A percentile compares a stretch with the other conserved stretches of the same genome.
phyloP scores from a whole-genome alignment of 2,329 filamentous ascomycete species.

The Diaporthe ilicicola region DNA sequence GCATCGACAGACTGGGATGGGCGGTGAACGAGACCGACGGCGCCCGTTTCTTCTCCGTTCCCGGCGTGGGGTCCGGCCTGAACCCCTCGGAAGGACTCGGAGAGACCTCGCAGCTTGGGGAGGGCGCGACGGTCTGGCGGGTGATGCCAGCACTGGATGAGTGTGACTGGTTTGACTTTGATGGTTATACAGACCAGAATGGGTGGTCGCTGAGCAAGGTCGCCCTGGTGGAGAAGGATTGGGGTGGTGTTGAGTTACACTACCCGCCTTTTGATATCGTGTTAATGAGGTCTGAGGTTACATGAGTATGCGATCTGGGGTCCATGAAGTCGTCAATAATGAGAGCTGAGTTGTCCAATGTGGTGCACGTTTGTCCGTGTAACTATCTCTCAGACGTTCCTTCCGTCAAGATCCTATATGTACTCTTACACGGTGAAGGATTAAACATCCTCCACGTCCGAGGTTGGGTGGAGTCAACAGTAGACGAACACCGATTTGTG shows the following conservation, averaged over 20 bases:
- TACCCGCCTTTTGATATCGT: constrained; percentile 16
- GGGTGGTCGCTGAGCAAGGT: constrained; percentile 1
- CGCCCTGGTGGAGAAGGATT: constrained; percentile 10
- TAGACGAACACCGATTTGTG: background rate
- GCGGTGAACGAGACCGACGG: background rate
- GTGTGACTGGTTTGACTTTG: constrained; percentile 15
- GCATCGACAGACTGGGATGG: background rate
- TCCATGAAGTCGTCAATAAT: background rate
- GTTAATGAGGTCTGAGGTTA: background rate
- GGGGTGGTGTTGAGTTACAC: constrained; percentile 5
- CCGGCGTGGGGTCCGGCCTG: background rate
- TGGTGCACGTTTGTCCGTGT: background rate
- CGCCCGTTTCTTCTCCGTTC: background rate
- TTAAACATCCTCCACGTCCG: background rate
- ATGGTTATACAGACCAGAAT: background rate
- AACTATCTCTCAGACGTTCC: no score
- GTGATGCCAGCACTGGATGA: background rate
- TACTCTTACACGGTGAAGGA: background rate
- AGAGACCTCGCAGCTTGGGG: background rate
- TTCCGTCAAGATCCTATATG: background rate
- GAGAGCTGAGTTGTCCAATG: background rate
- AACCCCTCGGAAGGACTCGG: background rate
- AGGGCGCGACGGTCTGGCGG: background rate
- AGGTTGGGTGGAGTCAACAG: accelerated
- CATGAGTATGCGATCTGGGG: background rate